These are phyloP conservation scores for Neopestalotiopsis sp. DNA, from an alignment of 2,329 filamentous ascomycete genomes.

Conservation along the genomic window DNA sequence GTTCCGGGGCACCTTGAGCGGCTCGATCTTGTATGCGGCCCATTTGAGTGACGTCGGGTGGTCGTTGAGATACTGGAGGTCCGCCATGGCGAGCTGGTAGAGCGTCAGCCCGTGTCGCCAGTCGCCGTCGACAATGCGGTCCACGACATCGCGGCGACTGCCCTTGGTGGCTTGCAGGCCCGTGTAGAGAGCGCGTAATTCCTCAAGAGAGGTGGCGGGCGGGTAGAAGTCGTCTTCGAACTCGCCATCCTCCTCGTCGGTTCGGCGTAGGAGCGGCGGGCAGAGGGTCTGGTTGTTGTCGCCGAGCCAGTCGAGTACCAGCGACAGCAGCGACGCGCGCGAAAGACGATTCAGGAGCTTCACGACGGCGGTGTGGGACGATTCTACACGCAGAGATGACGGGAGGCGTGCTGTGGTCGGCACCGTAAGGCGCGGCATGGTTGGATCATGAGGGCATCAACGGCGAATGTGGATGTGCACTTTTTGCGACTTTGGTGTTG, in stretches of 20 bases:
- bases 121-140: slow-evolving; percentile 70
- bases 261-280: slow-evolving; percentile 58
- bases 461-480: neutral
- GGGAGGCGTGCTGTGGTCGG: slow-evolving; percentile 75
- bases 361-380: slow-evolving; percentile 66
- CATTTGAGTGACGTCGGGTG: slow-evolving; percentile 68
- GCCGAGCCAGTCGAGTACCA: slow-evolving; percentile 80
- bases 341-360: slow-evolving; percentile 74
- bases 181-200: slow-evolving; percentile 69
- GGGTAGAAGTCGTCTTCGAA: slow-evolving; percentile 72
- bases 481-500: neutral
- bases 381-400: slow-evolving; percentile 71
- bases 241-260: slow-evolving; percentile 58
- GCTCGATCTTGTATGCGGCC: slow-evolving; percentile 65
- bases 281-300: slow-evolving; percentile 65
- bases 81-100: slow-evolving; percentile 73
- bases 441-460: neutral
- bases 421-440: slow-evolving; percentile 64
- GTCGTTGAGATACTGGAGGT: slow-evolving; percentile 69
- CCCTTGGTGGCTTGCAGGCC: slow-evolving; percentile 65
- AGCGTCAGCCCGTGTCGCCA: slow-evolving; percentile 69
- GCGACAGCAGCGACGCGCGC: slow-evolving; percentile 71
- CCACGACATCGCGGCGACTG: slow-evolving; percentile 66
- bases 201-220: slow-evolving; percentile 66
- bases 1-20: slow-evolving; percentile 46